phyloP scores from a whole-genome alignment of 257 asterid genomes.

The Nicotiana benthamiana region DNA sequence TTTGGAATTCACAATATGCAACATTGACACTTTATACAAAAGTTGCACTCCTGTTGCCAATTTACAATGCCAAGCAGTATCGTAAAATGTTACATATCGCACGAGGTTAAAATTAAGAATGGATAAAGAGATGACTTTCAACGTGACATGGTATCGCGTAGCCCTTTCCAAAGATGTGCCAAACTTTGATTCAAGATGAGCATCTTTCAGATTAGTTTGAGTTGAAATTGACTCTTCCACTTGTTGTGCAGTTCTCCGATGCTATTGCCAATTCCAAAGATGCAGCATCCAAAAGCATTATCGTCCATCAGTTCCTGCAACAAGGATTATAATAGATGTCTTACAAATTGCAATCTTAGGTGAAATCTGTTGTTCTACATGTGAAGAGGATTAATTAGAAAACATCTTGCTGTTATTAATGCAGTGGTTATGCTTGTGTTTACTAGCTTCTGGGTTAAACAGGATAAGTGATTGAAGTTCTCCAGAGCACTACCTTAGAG shows the following conservation, averaged over 20 bases:
- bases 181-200: neutral
- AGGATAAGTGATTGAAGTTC: neutral
- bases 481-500: constrained; percentile 38
- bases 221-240: constrained; percentile 66
- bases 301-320: constrained; percentile 50
- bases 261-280: constrained; percentile 38
- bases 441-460: neutral
- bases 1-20: neutral
- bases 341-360: neutral
- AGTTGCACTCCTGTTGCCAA: neutral
- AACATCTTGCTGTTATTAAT: neutral
- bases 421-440: neutral
- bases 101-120: neutral
- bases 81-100: neutral
- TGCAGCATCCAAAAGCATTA: constrained; percentile 41
- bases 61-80: neutral
- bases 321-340: neutral
- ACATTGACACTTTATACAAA: neutral
- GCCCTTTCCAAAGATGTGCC: neutral
- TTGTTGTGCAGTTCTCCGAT: constrained; percentile 35
- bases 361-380: neutral
- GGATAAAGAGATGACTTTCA: neutral
- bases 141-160: neutral
- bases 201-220: constrained; percentile 28
- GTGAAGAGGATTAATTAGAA: neutral